Percentiles rank a stretch among this genome's conserved stretches.
These are phyloP conservation scores for Asterophora parasitica DNA, from an alignment of 768 basidiomycete species.

Conservation along the genomic window DNA sequence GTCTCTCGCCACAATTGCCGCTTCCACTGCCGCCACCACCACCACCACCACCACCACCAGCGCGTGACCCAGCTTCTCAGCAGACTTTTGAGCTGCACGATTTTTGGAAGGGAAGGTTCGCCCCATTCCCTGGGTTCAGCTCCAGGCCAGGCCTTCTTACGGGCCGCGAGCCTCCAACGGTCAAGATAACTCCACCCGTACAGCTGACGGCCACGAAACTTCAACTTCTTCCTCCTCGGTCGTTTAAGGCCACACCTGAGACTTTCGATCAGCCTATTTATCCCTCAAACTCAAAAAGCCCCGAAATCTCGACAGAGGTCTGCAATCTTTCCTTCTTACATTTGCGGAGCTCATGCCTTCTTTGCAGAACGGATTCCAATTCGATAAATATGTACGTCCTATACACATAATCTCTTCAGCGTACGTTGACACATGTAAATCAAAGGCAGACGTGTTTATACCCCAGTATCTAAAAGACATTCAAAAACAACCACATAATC, in stretches of 20 bases:
- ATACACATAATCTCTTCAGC: not conserved
- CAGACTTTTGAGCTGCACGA: constrained; percentile 23
- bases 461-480: constrained; percentile 47
- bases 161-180: constrained; percentile 15
- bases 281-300: not conserved
- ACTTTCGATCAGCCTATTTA: not conserved
- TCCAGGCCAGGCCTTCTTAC: constrained; percentile 30
- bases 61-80: not conserved
- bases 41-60: not conserved
- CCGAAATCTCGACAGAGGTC: not conserved
- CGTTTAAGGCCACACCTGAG: constrained; percentile 12
- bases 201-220: constrained; percentile 8
- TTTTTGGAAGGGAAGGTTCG: constrained; percentile 39
- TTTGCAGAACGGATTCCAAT: constrained; percentile 20
- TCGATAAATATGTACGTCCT: constrained; percentile 43
- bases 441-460: constrained; percentile 43
- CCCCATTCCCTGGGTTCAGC: constrained; percentile 36
- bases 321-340: not conserved
- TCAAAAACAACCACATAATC: constrained; percentile 39
- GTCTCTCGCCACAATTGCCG: not conserved
- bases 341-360: not conserved
- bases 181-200: constrained; percentile 16
- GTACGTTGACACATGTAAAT: not conserved
- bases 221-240: constrained; percentile 18
- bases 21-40: not conserved